Evolutionary conservation across 1,284 basidiomycete genomes (phyloP), one percentile per base, ranked within the genome.

Genomic region (Ganoderma sinense): DNA sequence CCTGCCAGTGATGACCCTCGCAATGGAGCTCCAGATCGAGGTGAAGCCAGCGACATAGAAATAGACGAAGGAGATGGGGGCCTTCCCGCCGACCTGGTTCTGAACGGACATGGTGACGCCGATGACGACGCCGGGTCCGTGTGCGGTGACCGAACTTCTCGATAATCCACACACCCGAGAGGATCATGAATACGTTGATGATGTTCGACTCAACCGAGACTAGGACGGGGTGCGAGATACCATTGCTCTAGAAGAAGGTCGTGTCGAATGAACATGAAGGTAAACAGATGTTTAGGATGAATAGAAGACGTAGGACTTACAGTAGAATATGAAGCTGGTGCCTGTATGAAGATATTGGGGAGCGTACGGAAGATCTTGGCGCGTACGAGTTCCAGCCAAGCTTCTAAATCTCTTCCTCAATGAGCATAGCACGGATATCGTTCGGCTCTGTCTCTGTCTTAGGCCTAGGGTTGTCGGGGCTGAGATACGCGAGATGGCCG

Each of bases 271-370:
- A 71, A 69, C 79, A 83, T 82, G 79, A 85, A 82, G 73, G 84
- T 48, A 72, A 81, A 64, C 73, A 77, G 40, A 13, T 5, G 41
- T 11, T 23, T 20, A 26, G 16, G 31, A 23, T 41, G 39, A 13
- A 23, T 16, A 48, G 14, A 55, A 39, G 58, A 39, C 18, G 55
- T 14, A 14, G 39, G 51, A 75, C 78, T 68, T 73, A 75, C 78
- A 82, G 80, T 90, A 91, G 86, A 94, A 94, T 84, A 95, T 94
- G 82, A 95, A 95, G 87, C 96, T 96, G 87, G 94, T 87, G 86
- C 90, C 81, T 94, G 93, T 77, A 94, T 85, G 79, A 88, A 87
- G 77, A 92, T 92, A 73, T 94, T 95, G 39, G 93, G 91, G 75
- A 94, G 82, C 48, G 94, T 94, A 69, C 95, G 86, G 70, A 88